Percentiles rank a stretch among this genome's conserved stretches.
Conservation (phyloP, 306 rosid genomes). For the Crataegus laevigata region DNA sequence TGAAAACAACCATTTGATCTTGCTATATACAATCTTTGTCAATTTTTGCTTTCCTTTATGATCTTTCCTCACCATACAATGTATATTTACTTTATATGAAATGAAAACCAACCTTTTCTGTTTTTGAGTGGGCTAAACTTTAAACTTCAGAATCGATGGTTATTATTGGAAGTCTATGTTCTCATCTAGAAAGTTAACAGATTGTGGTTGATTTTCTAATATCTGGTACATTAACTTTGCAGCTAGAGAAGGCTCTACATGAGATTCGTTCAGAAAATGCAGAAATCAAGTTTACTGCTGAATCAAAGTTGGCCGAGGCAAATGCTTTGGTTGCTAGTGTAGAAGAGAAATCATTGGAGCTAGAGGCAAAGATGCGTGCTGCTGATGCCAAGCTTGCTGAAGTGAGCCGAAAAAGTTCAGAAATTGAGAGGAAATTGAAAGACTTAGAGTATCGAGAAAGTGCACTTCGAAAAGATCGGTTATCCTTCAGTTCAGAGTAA, state of each 20-base stretch:
- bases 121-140: not conserved
- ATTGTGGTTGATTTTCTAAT: conserved; percentile 19
- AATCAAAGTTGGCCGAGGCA: conserved; percentile 87
- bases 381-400: conserved; percentile 95
- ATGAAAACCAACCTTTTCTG: not conserved
- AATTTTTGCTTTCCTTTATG: not conserved
- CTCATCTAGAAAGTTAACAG: not conserved
- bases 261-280: conserved; percentile 93
- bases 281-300: conserved; percentile 69
- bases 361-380: conserved; percentile 70
- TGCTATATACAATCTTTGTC: not conserved
- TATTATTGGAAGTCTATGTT: not conserved
- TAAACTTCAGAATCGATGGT: not conserved
- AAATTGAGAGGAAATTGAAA: conserved; percentile 65
- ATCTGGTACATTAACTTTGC: conserved; percentile 15
- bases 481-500: conserved; percentile 78
- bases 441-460: conserved; percentile 75
- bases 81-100: too few relatives aligned
- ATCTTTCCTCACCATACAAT: not conserved
- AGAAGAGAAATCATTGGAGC: conserved; percentile 86
- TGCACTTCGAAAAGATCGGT: conserved; percentile 57
- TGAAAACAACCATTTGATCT: not conserved
- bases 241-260: conserved; percentile 91
- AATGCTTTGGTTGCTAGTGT: conserved; percentile 72
- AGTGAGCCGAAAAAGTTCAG: conserved; percentile 70